Base-by-base conservation (phyloP, 306 rosid species). In the Gillenia trifoliata region DNA sequence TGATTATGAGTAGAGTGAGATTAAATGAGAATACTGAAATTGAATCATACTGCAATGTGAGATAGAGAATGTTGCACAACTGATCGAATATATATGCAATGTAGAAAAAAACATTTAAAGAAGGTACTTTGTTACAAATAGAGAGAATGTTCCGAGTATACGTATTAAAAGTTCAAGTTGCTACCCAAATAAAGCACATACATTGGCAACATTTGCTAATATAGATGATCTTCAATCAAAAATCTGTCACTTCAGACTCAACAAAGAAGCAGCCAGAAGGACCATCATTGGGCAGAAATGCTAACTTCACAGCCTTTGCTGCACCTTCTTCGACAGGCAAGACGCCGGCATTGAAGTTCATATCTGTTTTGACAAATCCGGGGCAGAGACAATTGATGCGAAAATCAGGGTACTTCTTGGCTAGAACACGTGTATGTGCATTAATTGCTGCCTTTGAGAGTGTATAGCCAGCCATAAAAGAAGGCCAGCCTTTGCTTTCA, bases 401-500 rank as follows among this genome's bases (percentile, higher is more conserved):
- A 17, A 78, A 52, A 20, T 4, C 20, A 1, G 64, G 74, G 50
- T 40, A 40, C 38, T 56, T 78, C 40, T 52, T 40, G 17, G 74
- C 73, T 8, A 78, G 26, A 43, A 78, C 43, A 41, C 88, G 73
- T 55, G 92, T 85, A 71, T 81, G 38, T 33, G 81, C 84, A 83
- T 70, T 78, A 33, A 81, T 25, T 43, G 88, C 79, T 17, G 73
- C 84, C 82, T 89, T 89, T 33, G 91, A 83, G 45, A 85, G 8
- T 7, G 0, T 26, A 61, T 87, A 87, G 50, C 79, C 73, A 31
- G 85, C 23, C 57, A 67, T 0, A 5, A 1, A 3, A n/a, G 11
- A 0, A 52, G 89, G 83, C 94, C 91, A 87, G 0, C 83, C 86
- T 72, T 80, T 85, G 71, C 34, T 70, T 72, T 79, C 85, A 11